These are phyloP conservation scores for Linaria vulgaris DNA, from an alignment of 257 asterid genomes.

Conservation along the genomic window DNA sequence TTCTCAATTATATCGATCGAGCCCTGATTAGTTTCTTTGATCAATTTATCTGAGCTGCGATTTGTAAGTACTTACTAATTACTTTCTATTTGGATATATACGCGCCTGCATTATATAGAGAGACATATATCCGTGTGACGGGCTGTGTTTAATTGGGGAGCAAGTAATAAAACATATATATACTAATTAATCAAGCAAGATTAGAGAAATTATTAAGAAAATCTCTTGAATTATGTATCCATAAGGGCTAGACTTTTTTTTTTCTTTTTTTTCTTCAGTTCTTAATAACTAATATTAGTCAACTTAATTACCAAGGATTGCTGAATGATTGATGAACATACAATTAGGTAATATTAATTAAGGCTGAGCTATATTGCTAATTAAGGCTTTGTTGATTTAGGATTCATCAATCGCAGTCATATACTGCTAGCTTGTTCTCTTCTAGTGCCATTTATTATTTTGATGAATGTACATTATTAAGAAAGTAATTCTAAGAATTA, in stretches of 20 bases:
- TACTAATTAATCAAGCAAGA: conserved; percentile 25
- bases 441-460: not conserved
- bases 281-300: too few species aligned
- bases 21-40: too few species aligned
- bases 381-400: too few species aligned
- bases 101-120: conserved; percentile 14
- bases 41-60: not conserved
- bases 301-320: too few species aligned
- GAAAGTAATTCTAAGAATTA: not conserved
- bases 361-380: too few species aligned
- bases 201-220: not conserved
- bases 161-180: conserved; percentile 32
- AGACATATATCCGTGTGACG: not conserved
- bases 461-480: not conserved
- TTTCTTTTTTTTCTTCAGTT: too few species aligned
- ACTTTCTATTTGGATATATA: not conserved
- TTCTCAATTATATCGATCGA: too few species aligned
- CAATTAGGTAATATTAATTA: too few species aligned
- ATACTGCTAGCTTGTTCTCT: too few species aligned
- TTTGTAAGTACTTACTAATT: not conserved
- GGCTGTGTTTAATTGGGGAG: conserved; percentile 20
- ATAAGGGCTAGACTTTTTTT: too few species aligned
- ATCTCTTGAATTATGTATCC: not conserved
- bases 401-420: too few species aligned
- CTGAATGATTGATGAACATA: too few species aligned